Evolutionary conservation across 2,329 filamentous ascomycete genomes (phyloP), one percentile per base, ranked within the genome.

Genomic region (Amesomyces nigricolor): DNA sequence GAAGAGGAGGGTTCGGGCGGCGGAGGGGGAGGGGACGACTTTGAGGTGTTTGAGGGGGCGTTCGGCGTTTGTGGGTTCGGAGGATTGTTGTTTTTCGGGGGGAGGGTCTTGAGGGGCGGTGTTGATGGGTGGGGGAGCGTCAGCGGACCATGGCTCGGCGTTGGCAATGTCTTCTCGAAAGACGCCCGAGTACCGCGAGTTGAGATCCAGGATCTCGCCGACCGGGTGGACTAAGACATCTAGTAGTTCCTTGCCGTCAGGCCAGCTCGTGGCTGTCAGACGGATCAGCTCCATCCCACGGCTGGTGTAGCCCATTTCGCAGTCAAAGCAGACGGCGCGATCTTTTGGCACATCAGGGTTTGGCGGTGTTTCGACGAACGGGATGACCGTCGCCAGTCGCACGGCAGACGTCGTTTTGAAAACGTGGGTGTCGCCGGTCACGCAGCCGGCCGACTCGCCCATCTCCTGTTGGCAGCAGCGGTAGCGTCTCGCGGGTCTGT

Each of bases 281-380:
- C 94, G 89, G 54, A 97, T 86, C 16, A 99, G 79, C 69, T 99
- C 94, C 61, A 97, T 75, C 0, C 95, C 94, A 48, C 87, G 72
- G 0, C 89, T 88, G 0, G 95, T 99, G 67, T 95, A 97, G 4
- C 89, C 89, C 94, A 99, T 99, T 68, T 99, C 94, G 65, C 94
- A 97, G 69, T 99, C 94, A 65, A 99, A 92, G 61, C 85, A 87
- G 10, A 97, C 83, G 2, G 87, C 89, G 37, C 81, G 80, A 51
- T 79, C 73, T 1, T 70, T 64, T 0, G 75, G 73, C 1, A 74
- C 76, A 2, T 72, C 64, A 1, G 74, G 68, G 61, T 90, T 91
- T 11, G 77, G 71, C 0, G 91, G 91, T 0, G 94, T 97, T 58
- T 82, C 72, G 54, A 83, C 79, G 68, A 95, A 99, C 50, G 92